Conservation (phyloP, 371 early-diverging fungal genomes). For the Mucor sp. region DNA sequence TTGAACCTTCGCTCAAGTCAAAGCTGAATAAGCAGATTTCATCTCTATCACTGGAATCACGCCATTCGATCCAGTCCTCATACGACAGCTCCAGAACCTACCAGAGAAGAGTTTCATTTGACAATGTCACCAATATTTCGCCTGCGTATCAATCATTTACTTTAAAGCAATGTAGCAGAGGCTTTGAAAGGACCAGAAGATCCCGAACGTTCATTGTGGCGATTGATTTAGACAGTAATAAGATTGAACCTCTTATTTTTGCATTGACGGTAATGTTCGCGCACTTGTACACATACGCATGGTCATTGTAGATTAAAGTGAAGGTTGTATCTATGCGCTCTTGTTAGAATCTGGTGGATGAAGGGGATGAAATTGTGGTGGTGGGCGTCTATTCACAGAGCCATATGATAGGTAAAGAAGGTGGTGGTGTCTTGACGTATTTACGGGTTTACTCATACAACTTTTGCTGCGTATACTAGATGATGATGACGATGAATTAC, state of each 20-base stretch:
- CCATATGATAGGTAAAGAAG: not conserved
- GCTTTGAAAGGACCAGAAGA: conserved; percentile 19
- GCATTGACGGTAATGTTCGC: conserved; percentile 14
- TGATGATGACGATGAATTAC: not conserved
- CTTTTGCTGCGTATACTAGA: not conserved
- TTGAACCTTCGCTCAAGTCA: not conserved
- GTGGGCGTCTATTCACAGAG: conserved; percentile 9
- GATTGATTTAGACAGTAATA: conserved; percentile 22
- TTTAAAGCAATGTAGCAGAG: conserved; percentile 19
- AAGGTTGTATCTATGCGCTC: not conserved
- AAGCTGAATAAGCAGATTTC: not conserved
- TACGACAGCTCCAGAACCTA: not conserved
- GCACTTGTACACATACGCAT: not conserved
- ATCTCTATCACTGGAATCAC: not conserved
- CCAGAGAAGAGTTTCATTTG: conserved; percentile 33
- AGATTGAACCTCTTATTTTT: conserved; percentile 17
- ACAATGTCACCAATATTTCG: conserved; percentile 19
- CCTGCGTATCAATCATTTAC: conserved; percentile 19
- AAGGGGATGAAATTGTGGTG: conserved; percentile 18
- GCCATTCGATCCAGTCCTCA: conserved; percentile 2
- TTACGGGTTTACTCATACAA: too few species aligned
- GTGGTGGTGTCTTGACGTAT: not conserved
- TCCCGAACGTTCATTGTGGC: conserved; percentile 29
- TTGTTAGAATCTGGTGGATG: conserved; percentile 10
- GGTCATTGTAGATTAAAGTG: not conserved